Evolutionary conservation across 176 grass and related monocot genomes (phyloP).

Genomic region (Rhipidocladum racemiflorum): DNA sequence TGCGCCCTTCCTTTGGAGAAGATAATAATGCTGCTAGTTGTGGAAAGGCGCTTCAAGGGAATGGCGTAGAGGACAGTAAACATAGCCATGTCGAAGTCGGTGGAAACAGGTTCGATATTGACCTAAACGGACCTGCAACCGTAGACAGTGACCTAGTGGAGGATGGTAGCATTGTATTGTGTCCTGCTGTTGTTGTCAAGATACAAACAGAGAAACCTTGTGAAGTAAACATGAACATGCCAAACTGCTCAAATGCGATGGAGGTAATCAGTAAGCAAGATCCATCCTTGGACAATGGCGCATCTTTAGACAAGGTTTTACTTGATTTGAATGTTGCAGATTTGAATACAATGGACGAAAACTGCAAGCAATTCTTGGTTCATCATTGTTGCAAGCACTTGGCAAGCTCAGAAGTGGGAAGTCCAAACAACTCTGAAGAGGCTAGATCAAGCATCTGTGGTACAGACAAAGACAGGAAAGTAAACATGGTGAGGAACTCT

Average conservation of each 20-base stretch:
- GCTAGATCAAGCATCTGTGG: not conserved
- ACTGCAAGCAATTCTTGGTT: constrained; percentile 12
- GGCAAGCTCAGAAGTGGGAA: constrained; percentile 12
- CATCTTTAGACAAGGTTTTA: constrained; percentile 15
- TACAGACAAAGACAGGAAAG: not conserved
- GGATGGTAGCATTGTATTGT: not conserved
- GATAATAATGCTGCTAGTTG: constrained; percentile 7
- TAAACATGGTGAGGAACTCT: not conserved
- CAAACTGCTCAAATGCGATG: not conserved
- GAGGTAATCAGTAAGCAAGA: not conserved
- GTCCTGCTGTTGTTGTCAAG: not conserved
- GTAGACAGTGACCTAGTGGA: not conserved
- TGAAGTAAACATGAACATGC: not conserved
- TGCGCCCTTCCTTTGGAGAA: constrained; percentile 53
- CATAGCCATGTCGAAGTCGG: not conserved
- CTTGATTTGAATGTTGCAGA: constrained; percentile 18
- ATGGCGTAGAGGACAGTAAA: not conserved
- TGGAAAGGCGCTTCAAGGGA: constrained; percentile 3
- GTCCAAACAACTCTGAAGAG: constrained; percentile 13
- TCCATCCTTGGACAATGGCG: not conserved
- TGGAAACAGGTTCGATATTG: constrained; percentile 34
- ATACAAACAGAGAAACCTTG: constrained; percentile 9
- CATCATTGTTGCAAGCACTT: constrained; percentile 20
- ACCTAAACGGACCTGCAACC: constrained; percentile 35
- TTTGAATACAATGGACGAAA: constrained; percentile 32